A percentile compares a stretch with the other conserved stretches of the same genome.
phyloP scores from a whole-genome alignment of 805 yeast species.

The Schizosaccharomyces osmophilus region DNA sequence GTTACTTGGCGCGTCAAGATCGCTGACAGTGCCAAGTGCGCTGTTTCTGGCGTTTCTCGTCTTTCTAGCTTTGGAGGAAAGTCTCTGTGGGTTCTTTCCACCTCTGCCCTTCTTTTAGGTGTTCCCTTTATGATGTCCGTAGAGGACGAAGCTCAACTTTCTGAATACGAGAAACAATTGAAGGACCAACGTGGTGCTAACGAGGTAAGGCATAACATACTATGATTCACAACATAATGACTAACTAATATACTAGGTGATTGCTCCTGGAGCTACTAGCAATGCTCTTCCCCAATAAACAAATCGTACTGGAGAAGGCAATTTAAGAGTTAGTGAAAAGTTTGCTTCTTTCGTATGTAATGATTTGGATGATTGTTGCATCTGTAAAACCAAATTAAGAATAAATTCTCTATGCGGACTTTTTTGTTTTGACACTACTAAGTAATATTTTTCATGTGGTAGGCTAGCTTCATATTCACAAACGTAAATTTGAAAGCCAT shows the following conservation, averaged over 20 bases:
- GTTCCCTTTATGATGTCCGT: slow-evolving; percentile 58
- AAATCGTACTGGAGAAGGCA: neutral
- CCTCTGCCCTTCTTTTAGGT: slow-evolving; percentile 66
- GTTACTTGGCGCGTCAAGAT: slow-evolving; percentile 49
- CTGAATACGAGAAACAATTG: slow-evolving; percentile 2
- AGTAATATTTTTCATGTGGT: too few relatives aligned
- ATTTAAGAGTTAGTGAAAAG: too few relatives aligned
- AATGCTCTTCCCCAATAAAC: neutral
- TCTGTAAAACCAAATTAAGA: too few relatives aligned
- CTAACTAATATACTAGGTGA: neutral
- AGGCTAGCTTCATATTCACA: too few relatives aligned
- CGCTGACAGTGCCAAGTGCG: slow-evolving; percentile 15
- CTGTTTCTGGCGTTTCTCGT: slow-evolving; percentile 19
- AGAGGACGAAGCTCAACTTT: slow-evolving; percentile 2
- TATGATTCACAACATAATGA: neutral
- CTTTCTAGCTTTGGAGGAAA: slow-evolving; percentile 37
- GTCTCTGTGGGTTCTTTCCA: slow-evolving; percentile 62
- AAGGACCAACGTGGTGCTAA: slow-evolving; percentile 2
- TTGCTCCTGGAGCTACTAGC: slow-evolving; percentile 1
- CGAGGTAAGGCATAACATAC: neutral
- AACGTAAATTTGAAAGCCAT: too few relatives aligned
- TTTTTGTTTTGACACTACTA: too few relatives aligned
- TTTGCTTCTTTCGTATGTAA: too few relatives aligned
- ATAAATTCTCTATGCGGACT: too few relatives aligned
- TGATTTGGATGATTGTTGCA: too few relatives aligned